Evolutionary conservation across 352 stramenopile genomes (phyloP), one percentile per base, ranked within the genome.

Genomic region (Peronospora farinosa): DNA sequence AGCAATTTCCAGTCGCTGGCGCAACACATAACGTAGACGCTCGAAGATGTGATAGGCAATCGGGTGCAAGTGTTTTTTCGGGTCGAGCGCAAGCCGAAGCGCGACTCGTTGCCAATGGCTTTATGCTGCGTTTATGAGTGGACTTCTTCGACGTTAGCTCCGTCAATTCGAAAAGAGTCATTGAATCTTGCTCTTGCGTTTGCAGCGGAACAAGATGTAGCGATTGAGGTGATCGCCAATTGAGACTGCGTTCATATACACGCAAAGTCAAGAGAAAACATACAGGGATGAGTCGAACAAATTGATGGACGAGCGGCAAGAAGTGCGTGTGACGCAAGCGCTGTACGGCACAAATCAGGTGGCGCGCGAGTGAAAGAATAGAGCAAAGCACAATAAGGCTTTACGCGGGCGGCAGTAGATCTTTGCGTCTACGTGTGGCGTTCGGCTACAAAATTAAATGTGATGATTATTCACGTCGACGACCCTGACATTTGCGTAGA

Each of bases 381-480:
- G n/a, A 2, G 3, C 4, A 40, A 23, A 13, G n/a, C 6, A 41
- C 6, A 12, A 1, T n/a, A 41, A 41, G 17, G 36, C n/a, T 25
- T 41, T 12, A 25, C 7, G 9, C n/a, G 36, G 2, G 17, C 36
- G 7, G 9, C 36, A 7, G 36, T n/a, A 5, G 36, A 41, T 41
- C 11, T 27, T 11, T 41, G 36, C 11, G n/a, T 41, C 11, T 41
- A 41, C 36, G 35, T 40, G 3, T 13, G n/a, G 8, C 13, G 35
- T 23, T 40, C 35, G 35, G 5, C 9, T 7, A 7, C 8, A 11
- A 3, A 40, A 23, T 40, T 38, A 23, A 40, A 2, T 40, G 13
- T 40, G 13, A 13, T 40, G 35, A 40, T 40, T 3, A 40, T 40
- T 40, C 35, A 40, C 35, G 35, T 40, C 4, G 35, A 40, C n/a